Evolutionary conservation across 108 stramenopile species (phyloP).

Genomic region (Pseudonitzschia pungens): DNA sequence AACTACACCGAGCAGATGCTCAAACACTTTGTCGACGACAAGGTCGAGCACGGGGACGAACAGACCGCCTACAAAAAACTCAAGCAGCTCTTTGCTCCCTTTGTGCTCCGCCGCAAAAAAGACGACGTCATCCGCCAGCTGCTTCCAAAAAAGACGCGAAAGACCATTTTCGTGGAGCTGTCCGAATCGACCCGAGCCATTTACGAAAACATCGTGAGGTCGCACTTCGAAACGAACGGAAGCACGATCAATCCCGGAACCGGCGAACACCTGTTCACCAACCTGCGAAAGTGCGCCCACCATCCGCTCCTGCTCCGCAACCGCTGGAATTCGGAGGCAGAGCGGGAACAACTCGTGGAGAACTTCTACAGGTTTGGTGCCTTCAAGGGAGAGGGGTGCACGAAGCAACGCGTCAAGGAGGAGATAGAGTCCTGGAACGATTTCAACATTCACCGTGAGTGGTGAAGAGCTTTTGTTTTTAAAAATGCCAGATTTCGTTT

Average conservation of each 20-base stretch:
- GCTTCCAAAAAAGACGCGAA: slow-evolving; percentile 71
- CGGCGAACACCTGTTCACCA: slow-evolving; percentile 89
- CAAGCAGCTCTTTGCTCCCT: slow-evolving; percentile 88
- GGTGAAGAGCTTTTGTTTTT: not conserved
- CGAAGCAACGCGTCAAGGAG: slow-evolving; percentile 61
- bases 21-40: slow-evolving; percentile 77
- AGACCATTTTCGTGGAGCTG: slow-evolving; percentile 41
- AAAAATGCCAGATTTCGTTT: too few relatives aligned
- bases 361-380: slow-evolving; percentile 57
- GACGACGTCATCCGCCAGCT: slow-evolving; percentile 77
- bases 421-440: slow-evolving; percentile 85
- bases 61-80: slow-evolving; percentile 65
- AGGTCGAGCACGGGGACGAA: slow-evolving; percentile 26
- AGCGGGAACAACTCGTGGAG: slow-evolving; percentile 54
- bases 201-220: slow-evolving; percentile 39
- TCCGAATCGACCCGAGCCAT: slow-evolving; percentile 39
- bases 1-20: slow-evolving; percentile 74
- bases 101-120: slow-evolving; percentile 91
- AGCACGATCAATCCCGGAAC: slow-evolving; percentile 36
- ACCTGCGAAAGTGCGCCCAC: slow-evolving; percentile 95
- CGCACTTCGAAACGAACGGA: slow-evolving; percentile 36
- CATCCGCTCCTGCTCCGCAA: slow-evolving; percentile 91
- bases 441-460: slow-evolving; percentile 73
- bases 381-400: slow-evolving; percentile 78
- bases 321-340: slow-evolving; percentile 54